phyloP scores from a whole-genome alignment of 352 stramenopile species.

The Sclerospora graminicola region DNA sequence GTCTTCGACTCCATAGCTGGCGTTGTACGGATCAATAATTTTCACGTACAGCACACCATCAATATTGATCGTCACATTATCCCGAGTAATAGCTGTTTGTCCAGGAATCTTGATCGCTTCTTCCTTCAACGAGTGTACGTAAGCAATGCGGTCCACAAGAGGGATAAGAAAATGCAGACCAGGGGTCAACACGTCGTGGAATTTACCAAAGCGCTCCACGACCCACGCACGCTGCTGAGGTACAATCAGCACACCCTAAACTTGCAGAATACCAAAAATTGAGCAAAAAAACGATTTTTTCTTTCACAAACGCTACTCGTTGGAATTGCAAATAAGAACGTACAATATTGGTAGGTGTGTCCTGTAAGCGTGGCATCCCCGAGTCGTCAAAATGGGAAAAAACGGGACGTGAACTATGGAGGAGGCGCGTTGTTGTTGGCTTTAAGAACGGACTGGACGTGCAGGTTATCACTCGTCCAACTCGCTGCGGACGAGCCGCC shows the following conservation, averaged over 20 bases:
- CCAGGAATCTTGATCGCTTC: constrained; percentile 86
- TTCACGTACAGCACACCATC: constrained; percentile 89
- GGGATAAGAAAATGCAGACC: constrained; percentile 88
- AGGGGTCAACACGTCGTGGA: constrained; percentile 75
- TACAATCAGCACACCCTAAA: constrained; percentile 76
- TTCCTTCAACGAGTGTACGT: constrained; percentile 89
- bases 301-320: neutral
- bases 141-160: constrained; percentile 83
- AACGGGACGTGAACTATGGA: constrained; percentile 25
- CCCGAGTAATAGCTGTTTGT: constrained; percentile 85
- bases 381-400: constrained; percentile 33
- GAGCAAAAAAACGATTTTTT: no score
- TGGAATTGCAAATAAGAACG: constrained; percentile 2
- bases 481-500: constrained; percentile 7
- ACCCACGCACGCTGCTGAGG: constrained; percentile 86
- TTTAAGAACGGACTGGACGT: constrained; percentile 7
- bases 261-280: neutral
- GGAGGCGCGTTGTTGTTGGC: neutral
- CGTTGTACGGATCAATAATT: constrained; percentile 84
- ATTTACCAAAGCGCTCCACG: constrained; percentile 88
- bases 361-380: constrained; percentile 31
- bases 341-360: constrained; percentile 46
- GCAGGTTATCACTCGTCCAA: neutral
- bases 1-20: constrained; percentile 84
- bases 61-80: constrained; percentile 89